phyloP scores from a whole-genome alignment of 148 eudicot genomes.

The Rhododendron ferrugineum region DNA sequence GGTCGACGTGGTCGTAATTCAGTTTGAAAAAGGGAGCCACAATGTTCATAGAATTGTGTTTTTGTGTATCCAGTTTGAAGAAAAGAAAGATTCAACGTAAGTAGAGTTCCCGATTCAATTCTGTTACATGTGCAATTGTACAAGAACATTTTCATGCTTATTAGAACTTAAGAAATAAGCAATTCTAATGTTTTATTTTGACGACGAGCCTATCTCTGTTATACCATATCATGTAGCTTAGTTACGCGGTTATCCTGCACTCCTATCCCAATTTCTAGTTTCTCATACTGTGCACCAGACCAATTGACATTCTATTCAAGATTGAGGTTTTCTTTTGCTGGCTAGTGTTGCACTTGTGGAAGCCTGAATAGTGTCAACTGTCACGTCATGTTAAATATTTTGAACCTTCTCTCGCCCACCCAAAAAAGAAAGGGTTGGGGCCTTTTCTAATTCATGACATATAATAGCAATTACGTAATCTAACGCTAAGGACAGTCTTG shows the following conservation, averaged over 20 bases:
- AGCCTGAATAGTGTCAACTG: background rate
- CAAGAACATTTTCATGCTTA: background rate
- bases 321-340: background rate
- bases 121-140: background rate
- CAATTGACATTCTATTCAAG: background rate
- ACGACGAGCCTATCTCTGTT: background rate
- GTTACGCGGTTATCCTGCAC: background rate
- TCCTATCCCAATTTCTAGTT: background rate
- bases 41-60: background rate
- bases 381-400: background rate
- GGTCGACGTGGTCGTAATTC: background rate
- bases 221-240: background rate
- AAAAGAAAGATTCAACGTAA: background rate
- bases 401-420: background rate
- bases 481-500: background rate
- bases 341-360: background rate
- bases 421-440: background rate
- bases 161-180: background rate
- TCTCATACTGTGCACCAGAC: background rate
- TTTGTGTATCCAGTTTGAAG: background rate
- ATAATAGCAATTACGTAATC: background rate
- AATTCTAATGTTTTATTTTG: background rate
- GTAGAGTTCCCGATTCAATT: background rate
- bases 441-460: background rate
- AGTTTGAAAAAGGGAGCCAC: background rate